These are phyloP conservation scores for Aspergillaceae sp. DNA, from an alignment of 2,329 filamentous ascomycete species.

Conservation along the genomic window DNA sequence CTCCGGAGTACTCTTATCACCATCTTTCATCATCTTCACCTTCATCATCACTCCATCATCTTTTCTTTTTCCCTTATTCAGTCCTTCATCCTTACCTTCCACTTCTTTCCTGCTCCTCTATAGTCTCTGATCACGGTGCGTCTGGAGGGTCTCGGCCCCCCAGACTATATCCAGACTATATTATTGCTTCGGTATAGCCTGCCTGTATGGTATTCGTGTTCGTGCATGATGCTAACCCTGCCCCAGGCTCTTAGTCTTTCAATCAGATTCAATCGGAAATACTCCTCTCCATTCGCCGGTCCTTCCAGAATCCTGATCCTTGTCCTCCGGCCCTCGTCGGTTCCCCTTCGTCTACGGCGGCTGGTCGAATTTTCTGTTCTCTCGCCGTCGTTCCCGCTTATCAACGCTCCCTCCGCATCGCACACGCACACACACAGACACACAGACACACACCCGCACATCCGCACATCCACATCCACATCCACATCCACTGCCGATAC, in stretches of 20 bases:
- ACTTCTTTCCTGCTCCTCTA: background rate
- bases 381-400: too few species aligned
- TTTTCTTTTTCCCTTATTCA: background rate
- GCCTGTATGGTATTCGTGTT: background rate
- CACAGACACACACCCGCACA: too few species aligned
- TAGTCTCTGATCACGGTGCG: constrained; percentile 15
- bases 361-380: too few species aligned
- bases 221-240: constrained; percentile 1
- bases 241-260: background rate
- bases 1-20: too few species aligned
- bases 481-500: too few species aligned
- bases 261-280: background rate
- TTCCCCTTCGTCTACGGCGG: too few species aligned
- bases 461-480: too few species aligned
- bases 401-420: too few species aligned
- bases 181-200: constrained; percentile 1
- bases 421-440: too few species aligned
- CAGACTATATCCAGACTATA: background rate
- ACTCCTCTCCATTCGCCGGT: too few species aligned
- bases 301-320: too few species aligned
- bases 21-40: background rate
- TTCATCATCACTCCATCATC: background rate
- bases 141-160: constrained; percentile 25
- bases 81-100: background rate
- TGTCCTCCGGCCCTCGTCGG: too few species aligned